A percentile compares a stretch with the other conserved stretches of the same genome.
phyloP scores from a whole-genome alignment of 2,329 filamentous ascomycete genomes.

The Ophiostoma perfectum region DNA sequence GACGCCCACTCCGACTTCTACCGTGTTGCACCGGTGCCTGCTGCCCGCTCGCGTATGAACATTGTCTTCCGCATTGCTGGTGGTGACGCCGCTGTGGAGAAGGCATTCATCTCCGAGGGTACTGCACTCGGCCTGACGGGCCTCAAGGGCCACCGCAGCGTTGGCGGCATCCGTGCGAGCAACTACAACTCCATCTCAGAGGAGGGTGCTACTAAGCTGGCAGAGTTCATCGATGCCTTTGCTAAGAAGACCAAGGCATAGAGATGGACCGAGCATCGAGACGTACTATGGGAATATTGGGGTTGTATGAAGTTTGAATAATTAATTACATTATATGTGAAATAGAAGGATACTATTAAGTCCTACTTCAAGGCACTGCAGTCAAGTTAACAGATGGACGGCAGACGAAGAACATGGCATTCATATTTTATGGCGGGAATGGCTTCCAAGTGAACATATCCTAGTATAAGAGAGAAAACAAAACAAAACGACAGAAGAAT shows the following conservation, averaged over 20 bases:
- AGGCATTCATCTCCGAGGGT: slow-evolving; percentile 70
- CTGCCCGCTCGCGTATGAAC: slow-evolving; percentile 82
- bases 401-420: neutral
- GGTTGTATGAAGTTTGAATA: neutral
- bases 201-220: slow-evolving; percentile 62
- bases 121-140: slow-evolving; percentile 65
- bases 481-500: neutral
- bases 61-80: slow-evolving; percentile 79
- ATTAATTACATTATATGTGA: neutral
- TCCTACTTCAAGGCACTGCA: too few relatives aligned
- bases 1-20: slow-evolving; percentile 72
- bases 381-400: neutral
- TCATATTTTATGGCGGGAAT: neutral
- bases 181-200: slow-evolving; percentile 84
- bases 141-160: slow-evolving; percentile 80
- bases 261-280: neutral
- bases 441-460: slow-evolving; percentile 8
- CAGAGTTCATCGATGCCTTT: slow-evolving; percentile 54
- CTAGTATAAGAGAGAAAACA: neutral
- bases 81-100: slow-evolving; percentile 61
- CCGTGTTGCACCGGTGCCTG: slow-evolving; percentile 67
- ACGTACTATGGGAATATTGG: neutral
- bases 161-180: slow-evolving; percentile 78
- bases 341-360: neutral
- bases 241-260: slow-evolving; percentile 32